Evolutionary conservation across 306 rosid genomes (phyloP).

Genomic region (Sicyos edulis): DNA sequence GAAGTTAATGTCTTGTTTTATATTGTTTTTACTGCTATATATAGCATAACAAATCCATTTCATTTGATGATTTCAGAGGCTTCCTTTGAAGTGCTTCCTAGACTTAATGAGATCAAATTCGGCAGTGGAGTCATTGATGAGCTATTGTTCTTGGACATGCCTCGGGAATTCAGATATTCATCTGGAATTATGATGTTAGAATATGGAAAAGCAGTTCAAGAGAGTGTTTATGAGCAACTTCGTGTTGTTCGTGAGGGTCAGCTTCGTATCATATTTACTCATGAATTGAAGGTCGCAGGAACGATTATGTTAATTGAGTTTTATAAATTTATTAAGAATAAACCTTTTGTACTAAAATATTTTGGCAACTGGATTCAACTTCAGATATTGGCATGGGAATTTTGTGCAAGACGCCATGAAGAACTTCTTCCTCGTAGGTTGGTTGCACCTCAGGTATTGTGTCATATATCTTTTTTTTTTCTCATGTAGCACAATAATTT

Average conservation of each 20-base stretch:
- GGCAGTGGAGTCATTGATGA: slow-evolving; percentile 38
- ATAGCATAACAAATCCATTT: background rate
- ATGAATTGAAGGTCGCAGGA: slow-evolving; percentile 31
- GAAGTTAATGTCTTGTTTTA: slow-evolving; percentile 1
- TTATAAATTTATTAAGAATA: background rate
- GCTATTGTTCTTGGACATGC: slow-evolving; percentile 32
- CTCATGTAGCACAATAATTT: background rate
- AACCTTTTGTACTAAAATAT: background rate
- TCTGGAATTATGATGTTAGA: slow-evolving; percentile 39
- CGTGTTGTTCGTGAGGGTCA: slow-evolving; percentile 36
- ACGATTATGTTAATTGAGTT: slow-evolving; percentile 11
- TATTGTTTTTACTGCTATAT: background rate
- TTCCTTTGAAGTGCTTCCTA: slow-evolving; percentile 35
- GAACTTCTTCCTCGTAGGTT: slow-evolving; percentile 30
- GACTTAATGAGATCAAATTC: slow-evolving; percentile 33
- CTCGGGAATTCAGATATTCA: slow-evolving; percentile 29
- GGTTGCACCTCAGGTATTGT: slow-evolving; percentile 33
- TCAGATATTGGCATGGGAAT: slow-evolving; percentile 44
- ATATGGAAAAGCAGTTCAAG: slow-evolving; percentile 39
- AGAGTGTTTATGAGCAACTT: slow-evolving; percentile 37
- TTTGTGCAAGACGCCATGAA: slow-evolving; percentile 38
- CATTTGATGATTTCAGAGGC: slow-evolving; percentile 31
- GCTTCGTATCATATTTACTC: slow-evolving; percentile 33
- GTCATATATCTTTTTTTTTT: background rate
- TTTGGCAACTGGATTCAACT: background rate